Percentiles rank a stretch among this genome's conserved stretches.
phyloP scores from a whole-genome alignment of 139 green algal genomes.

The Chlamydomonas eustigma region DNA sequence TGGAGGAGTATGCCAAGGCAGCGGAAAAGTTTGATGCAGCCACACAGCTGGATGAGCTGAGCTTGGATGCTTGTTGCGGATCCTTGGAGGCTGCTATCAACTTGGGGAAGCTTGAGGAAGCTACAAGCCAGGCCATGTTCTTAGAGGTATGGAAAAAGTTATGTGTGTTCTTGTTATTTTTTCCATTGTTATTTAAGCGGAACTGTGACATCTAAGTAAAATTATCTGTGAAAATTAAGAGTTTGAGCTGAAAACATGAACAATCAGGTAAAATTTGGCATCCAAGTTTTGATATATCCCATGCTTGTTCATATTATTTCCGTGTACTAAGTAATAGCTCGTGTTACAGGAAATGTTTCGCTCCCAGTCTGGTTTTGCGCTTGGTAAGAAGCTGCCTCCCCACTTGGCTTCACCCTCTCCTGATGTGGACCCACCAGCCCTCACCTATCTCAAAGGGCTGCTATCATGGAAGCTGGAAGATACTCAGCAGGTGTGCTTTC shows the following conservation, averaged over 20 bases:
- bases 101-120: slow-evolving; percentile 50
- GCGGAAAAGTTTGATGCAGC: slow-evolving; percentile 41
- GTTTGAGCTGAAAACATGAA: no score
- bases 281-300: no score
- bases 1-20: slow-evolving; percentile 38
- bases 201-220: no score
- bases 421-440: slow-evolving; percentile 11
- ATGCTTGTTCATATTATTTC: no score
- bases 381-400: background rate
- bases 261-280: no score
- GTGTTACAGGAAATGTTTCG: slow-evolving; percentile 20
- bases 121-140: slow-evolving; percentile 37
- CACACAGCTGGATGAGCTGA: slow-evolving; percentile 54
- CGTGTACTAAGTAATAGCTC: no score
- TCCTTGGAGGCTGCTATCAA: slow-evolving; percentile 45
- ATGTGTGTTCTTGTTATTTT: no score
- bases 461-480: slow-evolving; percentile 42
- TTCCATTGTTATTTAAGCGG: no score
- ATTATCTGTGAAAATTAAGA: no score
- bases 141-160: slow-evolving; percentile 20
- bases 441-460: slow-evolving; percentile 48
- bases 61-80: slow-evolving; percentile 50
- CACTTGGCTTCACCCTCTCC: background rate
- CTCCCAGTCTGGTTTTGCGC: slow-evolving; percentile 1
- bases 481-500: slow-evolving; percentile 12